Base-by-base conservation (phyloP, 371 early-diverging fungal species). In the Mucor racemosus region DNA sequence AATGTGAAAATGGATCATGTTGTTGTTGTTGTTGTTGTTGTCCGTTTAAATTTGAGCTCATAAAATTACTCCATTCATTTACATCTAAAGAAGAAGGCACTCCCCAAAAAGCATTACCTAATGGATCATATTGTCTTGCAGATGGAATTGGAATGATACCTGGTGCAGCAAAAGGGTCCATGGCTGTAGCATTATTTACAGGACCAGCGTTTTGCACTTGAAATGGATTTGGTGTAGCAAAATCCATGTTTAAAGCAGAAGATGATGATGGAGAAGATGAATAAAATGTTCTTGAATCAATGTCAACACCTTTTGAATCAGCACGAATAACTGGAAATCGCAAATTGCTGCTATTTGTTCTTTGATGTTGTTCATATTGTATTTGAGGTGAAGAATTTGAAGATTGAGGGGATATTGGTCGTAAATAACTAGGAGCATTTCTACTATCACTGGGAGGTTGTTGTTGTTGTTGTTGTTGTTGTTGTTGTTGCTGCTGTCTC, bases 151-250 rank as follows among this genome's bases (percentile, higher is more conserved):
- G 67, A 41, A 83, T 72, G 13, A 76, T 73, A 7, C 71, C 80
- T 1, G 77, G 77, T 6, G 79, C 73, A 4, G 78, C 70, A 65
- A 69, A 69, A 6, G 70, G 70, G 42, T 69, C 70, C 44, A 57
- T 60, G 5, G 60, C 57, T 10, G 38, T 50, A 3, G 58, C 36
- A 8, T 54, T 54, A 13, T 34, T 54, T 10, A 57, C 38, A 15
- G 21, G 15, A 5, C 41, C 35, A 14, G 17, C 17, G 13, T 42
- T 55, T 5, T 57, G 42, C 11, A n/a, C 36, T 6, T 33, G 35
- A 39, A 58, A 64, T 14, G 58, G 39, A 35, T 57, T 38, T 3
- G 61, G 17, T 10, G 44, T 14, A 1, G 53, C 17, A 65, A 41
- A 65, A 14, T 58, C 65, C 34, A 65, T 58, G n/a, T 58, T 58